Percentiles rank a stretch among this genome's conserved stretches.
Conservation (phyloP, 2,329 filamentous ascomycete species). For the Cladosporium sp. region DNA sequence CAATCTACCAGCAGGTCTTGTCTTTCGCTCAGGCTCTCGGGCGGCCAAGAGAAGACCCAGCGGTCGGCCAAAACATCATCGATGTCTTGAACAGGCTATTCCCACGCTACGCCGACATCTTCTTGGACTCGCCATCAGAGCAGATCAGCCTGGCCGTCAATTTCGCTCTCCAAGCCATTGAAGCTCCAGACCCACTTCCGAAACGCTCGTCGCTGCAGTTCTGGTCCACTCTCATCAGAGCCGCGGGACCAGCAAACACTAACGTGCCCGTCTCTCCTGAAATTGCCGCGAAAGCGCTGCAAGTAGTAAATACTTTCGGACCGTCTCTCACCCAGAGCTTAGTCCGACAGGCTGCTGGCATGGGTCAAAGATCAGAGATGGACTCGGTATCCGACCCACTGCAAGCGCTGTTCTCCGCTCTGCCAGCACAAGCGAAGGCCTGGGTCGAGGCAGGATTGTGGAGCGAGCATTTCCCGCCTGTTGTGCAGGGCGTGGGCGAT, state of each 20-base stretch:
- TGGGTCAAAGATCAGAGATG: slow-evolving; percentile 69
- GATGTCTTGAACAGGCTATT: slow-evolving; percentile 69
- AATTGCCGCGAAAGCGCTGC: slow-evolving; percentile 21
- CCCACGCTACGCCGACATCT: slow-evolving; percentile 59
- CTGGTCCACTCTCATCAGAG: slow-evolving; percentile 60
- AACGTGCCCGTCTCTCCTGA: slow-evolving; percentile 21
- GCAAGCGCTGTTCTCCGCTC: slow-evolving; percentile 57
- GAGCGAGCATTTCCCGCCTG: slow-evolving; percentile 52
- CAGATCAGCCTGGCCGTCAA: slow-evolving; percentile 67
- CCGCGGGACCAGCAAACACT: slow-evolving; percentile 38
- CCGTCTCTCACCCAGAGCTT: slow-evolving; percentile 61
- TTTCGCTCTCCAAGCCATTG: slow-evolving; percentile 69
- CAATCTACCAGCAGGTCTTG: slow-evolving; percentile 63
- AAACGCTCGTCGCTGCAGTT: slow-evolving; percentile 74
- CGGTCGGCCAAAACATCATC: slow-evolving; percentile 71
- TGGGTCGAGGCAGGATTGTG: slow-evolving; percentile 60
- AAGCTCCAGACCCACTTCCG: slow-evolving; percentile 70
- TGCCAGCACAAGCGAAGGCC: slow-evolving; percentile 27
- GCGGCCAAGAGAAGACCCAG: slow-evolving; percentile 64
- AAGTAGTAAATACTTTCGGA: slow-evolving; percentile 59
- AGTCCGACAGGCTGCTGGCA: slow-evolving; percentile 66
- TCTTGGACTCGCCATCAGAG: slow-evolving; percentile 61
- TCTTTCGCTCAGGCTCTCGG: slow-evolving; percentile 63
- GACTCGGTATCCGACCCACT: slow-evolving; percentile 70
- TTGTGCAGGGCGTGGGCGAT: slow-evolving; percentile 56